Conservation (phyloP, 2,329 filamentous ascomycete genomes). For the Verticillium zaregamsianum region DNA sequence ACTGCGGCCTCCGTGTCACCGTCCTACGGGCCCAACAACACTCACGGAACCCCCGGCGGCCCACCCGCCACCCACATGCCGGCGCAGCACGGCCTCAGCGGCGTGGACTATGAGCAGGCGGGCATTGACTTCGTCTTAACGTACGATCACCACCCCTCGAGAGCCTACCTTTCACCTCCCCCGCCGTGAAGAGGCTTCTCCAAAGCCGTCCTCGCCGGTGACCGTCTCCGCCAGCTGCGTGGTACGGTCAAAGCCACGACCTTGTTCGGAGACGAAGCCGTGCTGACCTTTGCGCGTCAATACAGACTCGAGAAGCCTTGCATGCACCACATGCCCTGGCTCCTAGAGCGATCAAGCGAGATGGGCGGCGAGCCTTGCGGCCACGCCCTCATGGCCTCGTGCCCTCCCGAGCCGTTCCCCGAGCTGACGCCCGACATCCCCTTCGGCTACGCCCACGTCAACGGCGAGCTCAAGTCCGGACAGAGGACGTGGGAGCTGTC, state of each 20-base stretch:
- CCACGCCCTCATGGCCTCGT: slow-evolving; percentile 90
- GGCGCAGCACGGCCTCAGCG: slow-evolving; percentile 18
- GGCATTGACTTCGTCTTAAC: slow-evolving; percentile 89
- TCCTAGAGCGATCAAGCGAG: slow-evolving; percentile 58
- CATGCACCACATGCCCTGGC: slow-evolving; percentile 83
- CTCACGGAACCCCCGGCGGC: slow-evolving; percentile 12
- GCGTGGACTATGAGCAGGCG: slow-evolving; percentile 72
- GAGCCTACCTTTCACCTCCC: slow-evolving; percentile 63
- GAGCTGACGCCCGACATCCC: slow-evolving; percentile 46
- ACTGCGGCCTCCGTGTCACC: slow-evolving; percentile 35
- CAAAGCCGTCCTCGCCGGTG: neutral
- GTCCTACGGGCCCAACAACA: slow-evolving; percentile 14
- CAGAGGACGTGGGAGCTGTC: slow-evolving; percentile 77
- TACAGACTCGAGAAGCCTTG: slow-evolving; percentile 86
- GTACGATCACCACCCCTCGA: slow-evolving; percentile 65
- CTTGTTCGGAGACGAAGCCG: neutral
- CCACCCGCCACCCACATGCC: slow-evolving; percentile 20
- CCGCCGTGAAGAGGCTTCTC: slow-evolving; percentile 39
- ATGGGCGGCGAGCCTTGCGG: slow-evolving; percentile 70
- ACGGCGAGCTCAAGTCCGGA: slow-evolving; percentile 37
- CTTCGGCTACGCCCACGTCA: slow-evolving; percentile 43
- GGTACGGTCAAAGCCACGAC: neutral
- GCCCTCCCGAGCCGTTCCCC: slow-evolving; percentile 64
- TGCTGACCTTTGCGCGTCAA: slow-evolving; percentile 31
- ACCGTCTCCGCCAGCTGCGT: neutral